Evolutionary conservation across 805 yeast genomes (phyloP).

Genomic region (Candida verbasci): DNA sequence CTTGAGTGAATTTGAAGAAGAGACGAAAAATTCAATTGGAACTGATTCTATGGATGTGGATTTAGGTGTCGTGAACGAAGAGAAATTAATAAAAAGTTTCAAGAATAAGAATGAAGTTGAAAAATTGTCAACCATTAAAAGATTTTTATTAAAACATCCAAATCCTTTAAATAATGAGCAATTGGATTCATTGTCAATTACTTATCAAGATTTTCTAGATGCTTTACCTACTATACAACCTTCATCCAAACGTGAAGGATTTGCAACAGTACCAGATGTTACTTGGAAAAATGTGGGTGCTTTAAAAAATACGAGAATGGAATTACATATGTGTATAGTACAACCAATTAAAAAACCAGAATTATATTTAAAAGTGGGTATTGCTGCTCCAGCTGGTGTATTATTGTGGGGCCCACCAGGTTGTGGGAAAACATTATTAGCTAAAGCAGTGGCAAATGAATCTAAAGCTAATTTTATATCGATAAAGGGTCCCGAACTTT

Average conservation of each 20-base stretch:
- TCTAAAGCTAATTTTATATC: conserved; percentile 94
- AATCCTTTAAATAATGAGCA: conserved; percentile 73
- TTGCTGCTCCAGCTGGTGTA: conserved; percentile 95
- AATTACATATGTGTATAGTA: conserved; percentile 94
- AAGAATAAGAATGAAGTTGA: conserved; percentile 30
- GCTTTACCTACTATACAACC: conserved; percentile 96
- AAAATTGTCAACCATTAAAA: conserved; percentile 61
- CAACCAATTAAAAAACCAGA: conserved; percentile 95
- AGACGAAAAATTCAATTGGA: neutral
- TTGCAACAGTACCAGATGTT: conserved; percentile 97
- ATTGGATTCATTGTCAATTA: conserved; percentile 69
- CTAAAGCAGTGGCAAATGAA: conserved; percentile 97
- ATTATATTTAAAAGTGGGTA: conserved; percentile 83
- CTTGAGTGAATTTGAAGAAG: conserved; percentile 39
- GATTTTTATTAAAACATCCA: conserved; percentile 71
- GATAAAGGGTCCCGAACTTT: conserved; percentile 90
- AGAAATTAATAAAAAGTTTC: conserved; percentile 21
- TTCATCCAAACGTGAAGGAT: conserved; percentile 96
- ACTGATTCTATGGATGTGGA: conserved; percentile 34
- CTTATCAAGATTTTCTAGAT: conserved; percentile 69
- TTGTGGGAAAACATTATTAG: conserved; percentile 93
- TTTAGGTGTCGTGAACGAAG: conserved; percentile 8
- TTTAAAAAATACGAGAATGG: conserved; percentile 70
- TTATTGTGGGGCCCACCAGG: conserved; percentile 99
- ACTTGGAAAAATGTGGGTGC: conserved; percentile 97